Evolutionary conservation across 140 eudicot genomes (phyloP).

Genomic region (Anethum foeniculum): DNA sequence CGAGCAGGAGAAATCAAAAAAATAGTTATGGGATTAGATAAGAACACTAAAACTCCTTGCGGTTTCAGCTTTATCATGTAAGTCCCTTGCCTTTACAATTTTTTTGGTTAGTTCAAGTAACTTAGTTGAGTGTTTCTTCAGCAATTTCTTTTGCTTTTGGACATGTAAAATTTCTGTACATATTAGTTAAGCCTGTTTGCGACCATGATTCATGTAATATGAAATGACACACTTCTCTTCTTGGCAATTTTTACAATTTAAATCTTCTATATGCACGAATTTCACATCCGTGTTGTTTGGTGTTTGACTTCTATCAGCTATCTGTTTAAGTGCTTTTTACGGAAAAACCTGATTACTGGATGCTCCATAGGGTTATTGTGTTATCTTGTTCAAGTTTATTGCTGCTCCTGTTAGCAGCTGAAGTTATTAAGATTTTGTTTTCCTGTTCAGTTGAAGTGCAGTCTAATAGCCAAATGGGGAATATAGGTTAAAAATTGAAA

Average conservation of each 20-base stretch:
- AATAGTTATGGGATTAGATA: conserved; percentile 95
- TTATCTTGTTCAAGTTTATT: not conserved
- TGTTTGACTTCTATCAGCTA: not conserved
- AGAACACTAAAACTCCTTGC: conserved; percentile 90
- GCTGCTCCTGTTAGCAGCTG: not conserved
- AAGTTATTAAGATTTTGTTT: not conserved
- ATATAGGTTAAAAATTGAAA: not conserved
- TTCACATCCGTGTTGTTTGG: not conserved
- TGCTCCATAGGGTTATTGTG: not conserved
- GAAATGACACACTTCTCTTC: too few species aligned
- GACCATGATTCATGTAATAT: not conserved
- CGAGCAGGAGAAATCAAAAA: conserved; percentile 95
- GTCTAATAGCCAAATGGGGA: not conserved
- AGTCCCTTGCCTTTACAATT: conserved; percentile 10
- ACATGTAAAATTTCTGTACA: not conserved
- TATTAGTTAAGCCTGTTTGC: not conserved
- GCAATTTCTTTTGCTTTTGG: not conserved
- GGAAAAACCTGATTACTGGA: not conserved
- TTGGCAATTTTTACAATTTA: not conserved
- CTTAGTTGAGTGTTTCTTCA: not conserved
- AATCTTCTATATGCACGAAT: not conserved
- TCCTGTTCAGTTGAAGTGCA: not conserved
- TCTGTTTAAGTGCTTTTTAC: not conserved
- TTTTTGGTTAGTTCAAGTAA: not conserved
- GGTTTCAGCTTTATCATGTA: conserved; percentile 93